Conservation (phyloP, 192 early-diverging fungal genomes). For the Dissophora ornata region DNA sequence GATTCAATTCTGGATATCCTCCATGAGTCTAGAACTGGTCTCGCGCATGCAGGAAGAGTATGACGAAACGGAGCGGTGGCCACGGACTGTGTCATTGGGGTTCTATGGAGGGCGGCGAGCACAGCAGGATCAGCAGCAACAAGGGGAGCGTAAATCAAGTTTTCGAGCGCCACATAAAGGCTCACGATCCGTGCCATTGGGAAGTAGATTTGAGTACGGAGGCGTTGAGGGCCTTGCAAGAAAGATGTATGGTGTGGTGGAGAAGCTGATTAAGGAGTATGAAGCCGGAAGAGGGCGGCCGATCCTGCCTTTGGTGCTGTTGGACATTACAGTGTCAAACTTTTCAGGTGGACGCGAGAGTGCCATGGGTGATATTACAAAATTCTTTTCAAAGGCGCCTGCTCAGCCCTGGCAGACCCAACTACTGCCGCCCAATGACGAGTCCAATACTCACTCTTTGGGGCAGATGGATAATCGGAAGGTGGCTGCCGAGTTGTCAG, state of each 20-base stretch:
- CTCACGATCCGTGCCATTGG: slow-evolving; percentile 40
- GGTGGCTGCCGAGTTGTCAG: background rate
- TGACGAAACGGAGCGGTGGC: slow-evolving; percentile 47
- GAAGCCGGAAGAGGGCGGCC: slow-evolving; percentile 29
- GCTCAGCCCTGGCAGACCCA: background rate
- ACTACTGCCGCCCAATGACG: background rate
- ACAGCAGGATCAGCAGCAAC: background rate
- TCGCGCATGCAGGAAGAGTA: slow-evolving; percentile 43
- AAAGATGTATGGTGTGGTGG: slow-evolving; percentile 32
- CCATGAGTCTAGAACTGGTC: slow-evolving; percentile 30
- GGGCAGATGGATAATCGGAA: too few relatives aligned
- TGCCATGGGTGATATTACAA: slow-evolving; percentile 47
- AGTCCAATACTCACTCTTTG: too few relatives aligned
- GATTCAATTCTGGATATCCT: slow-evolving; percentile 48
- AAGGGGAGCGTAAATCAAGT: slow-evolving; percentile 11
- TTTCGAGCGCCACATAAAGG: slow-evolving; percentile 28
- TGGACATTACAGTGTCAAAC: slow-evolving; percentile 43
- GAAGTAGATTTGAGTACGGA: slow-evolving; percentile 45
- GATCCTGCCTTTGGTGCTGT: slow-evolving; percentile 32
- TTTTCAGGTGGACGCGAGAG: slow-evolving; percentile 25
- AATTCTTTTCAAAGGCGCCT: slow-evolving; percentile 48
- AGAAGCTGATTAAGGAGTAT: slow-evolving; percentile 37
- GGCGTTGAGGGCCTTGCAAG: slow-evolving; percentile 40
- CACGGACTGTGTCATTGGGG: slow-evolving; percentile 36
- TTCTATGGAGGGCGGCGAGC: slow-evolving; percentile 33